Evolutionary conservation across 1,284 basidiomycete genomes (phyloP).

Genomic region (Lentinula novae-zelandiae): DNA sequence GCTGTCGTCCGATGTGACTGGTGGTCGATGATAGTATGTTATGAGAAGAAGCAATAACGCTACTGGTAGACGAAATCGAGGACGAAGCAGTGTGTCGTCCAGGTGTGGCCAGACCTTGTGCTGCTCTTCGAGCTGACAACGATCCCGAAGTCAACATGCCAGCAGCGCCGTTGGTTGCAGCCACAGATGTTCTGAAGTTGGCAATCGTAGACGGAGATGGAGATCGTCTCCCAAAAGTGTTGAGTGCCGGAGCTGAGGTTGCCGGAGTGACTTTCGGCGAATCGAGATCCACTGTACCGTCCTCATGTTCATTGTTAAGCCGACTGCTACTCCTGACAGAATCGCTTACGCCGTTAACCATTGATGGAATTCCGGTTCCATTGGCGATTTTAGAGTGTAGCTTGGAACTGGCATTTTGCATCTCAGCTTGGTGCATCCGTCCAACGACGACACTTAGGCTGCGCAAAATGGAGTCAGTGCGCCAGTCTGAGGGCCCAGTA

Average conservation of each 20-base stretch:
- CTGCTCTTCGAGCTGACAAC: slow-evolving; percentile 1
- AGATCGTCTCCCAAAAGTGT: neutral
- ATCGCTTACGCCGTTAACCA: neutral
- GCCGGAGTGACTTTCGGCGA: neutral
- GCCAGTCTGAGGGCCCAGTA: slow-evolving; percentile 61
- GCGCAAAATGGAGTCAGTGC: slow-evolving; percentile 58
- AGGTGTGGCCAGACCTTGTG: neutral
- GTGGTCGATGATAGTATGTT: neutral
- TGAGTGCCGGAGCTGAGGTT: neutral
- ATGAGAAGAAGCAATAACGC: neutral
- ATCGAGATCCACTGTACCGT: neutral
- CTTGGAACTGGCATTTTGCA: slow-evolving; percentile 28
- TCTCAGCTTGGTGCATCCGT: slow-evolving; percentile 62
- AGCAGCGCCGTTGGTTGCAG: neutral
- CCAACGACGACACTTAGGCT: slow-evolving; percentile 51
- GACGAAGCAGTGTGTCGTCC: slow-evolving; percentile 2
- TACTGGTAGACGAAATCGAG: neutral
- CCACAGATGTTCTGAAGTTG: neutral
- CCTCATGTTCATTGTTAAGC: neutral
- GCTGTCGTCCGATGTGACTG: neutral
- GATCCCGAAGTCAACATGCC: neutral
- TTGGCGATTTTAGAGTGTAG: slow-evolving; percentile 33
- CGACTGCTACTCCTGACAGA: neutral
- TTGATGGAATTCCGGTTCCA: slow-evolving; percentile 23
- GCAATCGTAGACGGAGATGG: neutral